Conservation (phyloP, 2,329 filamentous ascomycete species). For the Chalara sp. region DNA sequence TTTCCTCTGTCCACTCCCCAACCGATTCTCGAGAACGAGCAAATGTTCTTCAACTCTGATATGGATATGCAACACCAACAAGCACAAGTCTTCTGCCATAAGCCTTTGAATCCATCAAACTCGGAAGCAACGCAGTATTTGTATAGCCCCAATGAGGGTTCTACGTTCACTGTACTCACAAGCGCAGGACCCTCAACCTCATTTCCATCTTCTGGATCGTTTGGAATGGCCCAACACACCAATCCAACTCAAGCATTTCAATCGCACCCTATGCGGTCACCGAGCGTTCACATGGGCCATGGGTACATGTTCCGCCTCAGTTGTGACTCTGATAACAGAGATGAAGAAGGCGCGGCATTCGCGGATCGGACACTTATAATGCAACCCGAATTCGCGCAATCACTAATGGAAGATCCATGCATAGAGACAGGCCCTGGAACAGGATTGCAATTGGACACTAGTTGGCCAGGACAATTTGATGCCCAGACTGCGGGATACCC, state of each 20-base stretch:
- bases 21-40: conserved; percentile 52
- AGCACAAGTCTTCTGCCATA: conserved; percentile 42
- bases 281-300: conserved; percentile 41
- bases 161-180: conserved; percentile 50
- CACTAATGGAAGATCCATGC: conserved; percentile 63
- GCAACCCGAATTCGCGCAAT: conserved; percentile 58
- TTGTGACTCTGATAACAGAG: conserved; percentile 84
- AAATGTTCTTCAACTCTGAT: conserved; percentile 55
- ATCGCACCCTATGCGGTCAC: conserved; percentile 36
- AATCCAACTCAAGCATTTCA: conserved; percentile 60
- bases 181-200: conserved; percentile 45
- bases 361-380: conserved; percentile 68
- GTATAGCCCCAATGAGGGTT: conserved; percentile 51
- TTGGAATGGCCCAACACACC: conserved; percentile 52
- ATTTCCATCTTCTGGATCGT: conserved; percentile 40
- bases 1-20: conserved; percentile 67
- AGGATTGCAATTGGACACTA: conserved; percentile 74
- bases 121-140: conserved; percentile 55
- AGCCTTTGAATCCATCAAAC: conserved; percentile 44
- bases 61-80: conserved; percentile 39
- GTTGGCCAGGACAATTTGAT: conserved; percentile 75
- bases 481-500: conserved; percentile 76
- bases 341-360: conserved; percentile 72
- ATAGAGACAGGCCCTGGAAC: conserved; percentile 52
- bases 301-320: conserved; percentile 85